Conservation (phyloP, 208 protist species). For the Phytomonas sp. region DNA sequence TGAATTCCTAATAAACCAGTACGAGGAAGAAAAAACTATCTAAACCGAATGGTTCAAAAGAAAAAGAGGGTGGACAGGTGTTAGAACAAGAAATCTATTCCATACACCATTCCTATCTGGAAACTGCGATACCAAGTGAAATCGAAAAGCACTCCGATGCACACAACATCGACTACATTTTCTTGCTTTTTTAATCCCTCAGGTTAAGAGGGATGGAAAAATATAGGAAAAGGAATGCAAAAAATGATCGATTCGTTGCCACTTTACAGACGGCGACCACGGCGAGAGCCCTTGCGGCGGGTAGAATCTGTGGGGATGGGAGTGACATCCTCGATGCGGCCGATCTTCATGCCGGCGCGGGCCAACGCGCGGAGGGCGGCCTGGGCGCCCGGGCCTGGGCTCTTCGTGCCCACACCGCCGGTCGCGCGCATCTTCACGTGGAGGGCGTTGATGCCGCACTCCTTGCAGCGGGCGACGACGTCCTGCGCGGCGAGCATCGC, state of each 20-base stretch:
- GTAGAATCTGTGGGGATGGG: conserved; percentile 99
- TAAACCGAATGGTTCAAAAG: conserved; percentile 15
- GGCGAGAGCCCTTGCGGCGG: conserved; percentile 97
- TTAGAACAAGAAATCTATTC: not conserved
- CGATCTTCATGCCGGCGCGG: conserved; percentile 99
- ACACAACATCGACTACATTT: not conserved
- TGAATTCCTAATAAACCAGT: conserved; percentile 10
- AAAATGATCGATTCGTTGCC: not conserved
- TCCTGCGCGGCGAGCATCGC: conserved; percentile 99
- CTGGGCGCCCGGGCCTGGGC: conserved; percentile 98
- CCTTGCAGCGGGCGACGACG: conserved; percentile 95
- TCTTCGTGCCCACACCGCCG: conserved; percentile 98
- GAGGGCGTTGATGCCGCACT: conserved; percentile 98
- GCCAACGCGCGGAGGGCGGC: conserved; percentile 99
- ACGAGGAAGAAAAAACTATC: conserved; percentile 1
- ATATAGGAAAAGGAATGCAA: conserved; percentile 2
- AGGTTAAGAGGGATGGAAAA: conserved; percentile 9
- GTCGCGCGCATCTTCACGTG: conserved; percentile 99
- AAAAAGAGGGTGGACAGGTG: conserved; percentile 10
- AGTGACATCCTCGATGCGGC: conserved; percentile 99
- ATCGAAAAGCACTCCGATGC: not conserved
- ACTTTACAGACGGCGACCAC: conserved; percentile 85
- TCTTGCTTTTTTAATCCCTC: not conserved
- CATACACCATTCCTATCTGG: not conserved
- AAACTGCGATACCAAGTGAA: not conserved